Conservation (phyloP, 306 rosid species). For the Corylus heterophylla region DNA sequence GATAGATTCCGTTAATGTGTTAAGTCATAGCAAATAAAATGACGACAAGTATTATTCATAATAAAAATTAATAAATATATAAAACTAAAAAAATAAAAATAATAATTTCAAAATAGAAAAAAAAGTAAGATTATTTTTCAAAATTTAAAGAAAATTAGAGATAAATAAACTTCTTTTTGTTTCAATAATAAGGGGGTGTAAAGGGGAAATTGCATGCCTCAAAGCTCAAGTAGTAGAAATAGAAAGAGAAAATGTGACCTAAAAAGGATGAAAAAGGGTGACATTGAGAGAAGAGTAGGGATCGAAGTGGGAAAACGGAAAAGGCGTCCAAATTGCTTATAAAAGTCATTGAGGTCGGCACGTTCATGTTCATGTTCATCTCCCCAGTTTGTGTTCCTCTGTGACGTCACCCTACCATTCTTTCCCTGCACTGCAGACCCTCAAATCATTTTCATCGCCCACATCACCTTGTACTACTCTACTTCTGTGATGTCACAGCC, state of each 20-base stretch:
- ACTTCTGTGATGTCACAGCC: neutral
- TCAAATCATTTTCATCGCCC: neutral
- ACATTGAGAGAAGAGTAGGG: conserved; percentile 31
- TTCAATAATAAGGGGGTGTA: too few species aligned
- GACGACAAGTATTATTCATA: too few species aligned
- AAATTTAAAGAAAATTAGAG: too few species aligned
- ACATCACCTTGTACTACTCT: neutral
- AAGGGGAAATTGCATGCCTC: neutral
- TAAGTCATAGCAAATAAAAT: too few species aligned
- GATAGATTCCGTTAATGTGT: too few species aligned
- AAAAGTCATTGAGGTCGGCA: conserved; percentile 15
- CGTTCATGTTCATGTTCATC: neutral
- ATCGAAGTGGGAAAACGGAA: conserved; percentile 27
- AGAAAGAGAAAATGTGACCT: conserved; percentile 4
- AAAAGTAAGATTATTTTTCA: too few species aligned
- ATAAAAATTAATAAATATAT: too few species aligned
- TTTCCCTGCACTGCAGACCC: conserved; percentile 1
- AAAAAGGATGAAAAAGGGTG: conserved; percentile 24
- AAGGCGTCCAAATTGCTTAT: neutral
- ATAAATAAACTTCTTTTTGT: too few species aligned
- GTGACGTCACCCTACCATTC: conserved; percentile 16
- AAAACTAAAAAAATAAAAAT: too few species aligned
- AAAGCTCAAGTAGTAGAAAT: neutral
- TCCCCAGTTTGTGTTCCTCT: conserved; percentile 4
- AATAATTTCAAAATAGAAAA: too few species aligned